Percentiles rank a stretch among this genome's conserved stretches.
Conservation (phyloP, 495 filamentous ascomycete genomes). For the Penicillium turbatum region DNA sequence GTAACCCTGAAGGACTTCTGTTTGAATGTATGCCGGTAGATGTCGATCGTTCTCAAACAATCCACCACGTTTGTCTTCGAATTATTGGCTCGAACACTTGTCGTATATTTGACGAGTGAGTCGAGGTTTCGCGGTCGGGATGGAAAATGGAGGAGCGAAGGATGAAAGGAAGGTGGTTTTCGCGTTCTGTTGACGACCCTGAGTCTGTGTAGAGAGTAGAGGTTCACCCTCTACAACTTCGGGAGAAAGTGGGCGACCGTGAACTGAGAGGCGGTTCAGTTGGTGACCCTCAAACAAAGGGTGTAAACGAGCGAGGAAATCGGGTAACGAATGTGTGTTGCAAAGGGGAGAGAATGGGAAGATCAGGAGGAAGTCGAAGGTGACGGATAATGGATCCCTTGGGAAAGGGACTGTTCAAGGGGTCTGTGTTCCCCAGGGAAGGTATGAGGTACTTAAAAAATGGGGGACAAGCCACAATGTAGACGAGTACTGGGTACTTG, state of each 20-base stretch:
- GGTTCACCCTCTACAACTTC: constrained; percentile 1
- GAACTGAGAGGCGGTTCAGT: not conserved
- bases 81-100: not conserved
- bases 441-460: constrained; percentile 9
- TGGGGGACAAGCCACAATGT: not conserved
- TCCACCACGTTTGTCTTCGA: not conserved
- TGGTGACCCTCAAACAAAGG: not conserved
- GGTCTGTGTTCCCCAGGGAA: constrained; percentile 12
- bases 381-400: constrained; percentile 13
- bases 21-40: constrained; percentile 3
- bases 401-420: constrained; percentile 16
- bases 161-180: constrained; percentile 3
- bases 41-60: constrained; percentile 6
- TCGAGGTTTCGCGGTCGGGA: not conserved
- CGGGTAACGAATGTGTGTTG: constrained; percentile 6
- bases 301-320: constrained; percentile 6
- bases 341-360: constrained; percentile 4
- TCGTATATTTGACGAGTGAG: not conserved
- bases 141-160: not conserved
- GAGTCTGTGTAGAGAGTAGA: not conserved
- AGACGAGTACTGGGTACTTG: constrained; percentile 2
- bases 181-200: constrained; percentile 3
- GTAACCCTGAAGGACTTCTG: constrained; percentile 37
- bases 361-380: constrained; percentile 4
- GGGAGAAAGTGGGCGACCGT: constrained; percentile 1